phyloP scores from a whole-genome alignment of 2,329 filamentous ascomycete species.

The Paracoccidioides lutzii region DNA sequence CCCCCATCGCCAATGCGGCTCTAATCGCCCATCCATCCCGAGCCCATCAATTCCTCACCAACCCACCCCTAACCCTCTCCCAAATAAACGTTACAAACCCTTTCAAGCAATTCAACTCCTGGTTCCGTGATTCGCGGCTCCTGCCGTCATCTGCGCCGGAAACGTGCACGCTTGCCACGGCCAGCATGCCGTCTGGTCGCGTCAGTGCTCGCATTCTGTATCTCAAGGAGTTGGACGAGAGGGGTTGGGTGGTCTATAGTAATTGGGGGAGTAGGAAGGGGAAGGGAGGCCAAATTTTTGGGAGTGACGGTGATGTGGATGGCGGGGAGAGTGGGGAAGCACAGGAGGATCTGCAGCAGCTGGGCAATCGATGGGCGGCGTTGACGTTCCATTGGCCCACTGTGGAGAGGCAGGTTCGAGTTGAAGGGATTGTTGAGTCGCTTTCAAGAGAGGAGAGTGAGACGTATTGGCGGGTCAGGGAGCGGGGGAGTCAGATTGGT shows the following conservation, averaged over 20 bases:
- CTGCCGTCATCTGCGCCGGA: constrained; percentile 61
- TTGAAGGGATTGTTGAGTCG: constrained; percentile 65
- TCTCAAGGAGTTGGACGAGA: constrained; percentile 78
- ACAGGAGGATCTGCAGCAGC: constrained; percentile 3
- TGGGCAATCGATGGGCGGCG: constrained; percentile 59
- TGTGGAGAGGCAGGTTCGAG: constrained; percentile 76
- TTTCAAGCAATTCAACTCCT: constrained; percentile 72
- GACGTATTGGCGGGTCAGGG: constrained; percentile 51
- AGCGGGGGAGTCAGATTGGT: constrained; percentile 70
- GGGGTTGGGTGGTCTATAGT: constrained; percentile 81
- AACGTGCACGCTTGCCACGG: constrained; percentile 77
- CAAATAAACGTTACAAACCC: constrained; percentile 41
- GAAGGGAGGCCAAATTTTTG: constrained; percentile 31
- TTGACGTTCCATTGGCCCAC: constrained; percentile 86
- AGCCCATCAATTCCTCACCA: constrained; percentile 32
- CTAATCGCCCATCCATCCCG: constrained; percentile 27
- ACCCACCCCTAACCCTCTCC: constrained; percentile 30
- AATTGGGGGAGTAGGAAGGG: constrained; percentile 66
- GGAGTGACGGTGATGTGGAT: constrained; percentile 10
- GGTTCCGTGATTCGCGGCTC: constrained; percentile 65
- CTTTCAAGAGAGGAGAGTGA: constrained; percentile 59
- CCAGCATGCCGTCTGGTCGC: constrained; percentile 66
- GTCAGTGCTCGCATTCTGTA: constrained; percentile 82
- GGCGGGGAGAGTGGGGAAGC: constrained; percentile 9
- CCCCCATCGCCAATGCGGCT: constrained; percentile 24